A percentile compares a stretch with the other conserved stretches of the same genome.
phyloP scores from a whole-genome alignment of 345 rosid genomes.

The Euphorbia tirucalli region DNA sequence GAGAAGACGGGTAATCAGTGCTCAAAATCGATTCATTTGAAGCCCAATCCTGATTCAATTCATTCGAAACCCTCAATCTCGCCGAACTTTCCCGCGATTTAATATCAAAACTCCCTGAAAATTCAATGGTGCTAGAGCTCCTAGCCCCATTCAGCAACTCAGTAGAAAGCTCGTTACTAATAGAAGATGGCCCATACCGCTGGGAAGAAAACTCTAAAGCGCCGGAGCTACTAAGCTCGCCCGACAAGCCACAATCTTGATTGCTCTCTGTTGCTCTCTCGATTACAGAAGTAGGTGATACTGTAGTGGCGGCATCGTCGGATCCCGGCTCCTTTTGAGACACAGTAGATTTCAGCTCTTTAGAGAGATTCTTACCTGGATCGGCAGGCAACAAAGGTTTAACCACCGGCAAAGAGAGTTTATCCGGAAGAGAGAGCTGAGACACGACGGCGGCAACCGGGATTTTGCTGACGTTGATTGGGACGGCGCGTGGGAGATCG shows the following conservation, averaged over 20 bases:
- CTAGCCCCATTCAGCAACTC: conserved; percentile 31
- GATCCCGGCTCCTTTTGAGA: conserved; percentile 25
- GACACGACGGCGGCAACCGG: conserved; percentile 96
- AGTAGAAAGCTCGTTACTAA: conserved; percentile 35
- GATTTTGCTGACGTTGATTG: conserved; percentile 74
- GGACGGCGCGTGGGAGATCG: conserved; percentile 86
- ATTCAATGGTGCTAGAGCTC: conserved; percentile 40
- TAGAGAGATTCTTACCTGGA: conserved; percentile 39
- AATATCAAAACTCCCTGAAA: conserved; percentile 57
- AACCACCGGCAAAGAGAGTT: conserved; percentile 70
- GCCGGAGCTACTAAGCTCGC: conserved; percentile 61
- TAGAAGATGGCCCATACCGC: conserved; percentile 33
- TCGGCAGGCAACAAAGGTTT: conserved; percentile 62
- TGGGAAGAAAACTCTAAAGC: conserved; percentile 40
- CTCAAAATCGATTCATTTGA: conserved; percentile 83
- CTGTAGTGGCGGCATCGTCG: conserved; percentile 25
- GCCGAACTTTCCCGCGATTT: conserved; percentile 54
- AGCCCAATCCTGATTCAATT: conserved; percentile 67
- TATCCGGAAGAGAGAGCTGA: conserved; percentile 53
- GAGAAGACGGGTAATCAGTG: conserved; percentile 80
- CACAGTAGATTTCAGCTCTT: conserved; percentile 38
- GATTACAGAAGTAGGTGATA: conserved; percentile 41
- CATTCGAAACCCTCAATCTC: conserved; percentile 44
- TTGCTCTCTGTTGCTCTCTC: conserved; percentile 39
- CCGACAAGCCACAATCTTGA: conserved; percentile 45